These are phyloP conservation scores for Coleophoma cylindrospora DNA, from an alignment of 2,329 filamentous ascomycete genomes.

Conservation along the genomic window DNA sequence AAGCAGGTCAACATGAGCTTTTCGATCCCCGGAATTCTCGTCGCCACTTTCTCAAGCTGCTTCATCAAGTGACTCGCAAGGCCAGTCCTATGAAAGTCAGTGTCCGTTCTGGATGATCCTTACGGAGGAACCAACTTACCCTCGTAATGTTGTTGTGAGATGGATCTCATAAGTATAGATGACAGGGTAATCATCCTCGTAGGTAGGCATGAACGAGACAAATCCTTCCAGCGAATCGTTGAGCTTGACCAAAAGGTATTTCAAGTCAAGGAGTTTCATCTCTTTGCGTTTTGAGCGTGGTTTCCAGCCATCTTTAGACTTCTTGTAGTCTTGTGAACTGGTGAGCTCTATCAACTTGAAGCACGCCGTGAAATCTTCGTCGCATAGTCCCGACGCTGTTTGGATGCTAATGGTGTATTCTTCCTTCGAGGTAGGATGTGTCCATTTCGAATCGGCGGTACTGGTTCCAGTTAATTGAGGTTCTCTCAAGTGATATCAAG, in stretches of 20 bases:
- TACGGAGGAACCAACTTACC: conserved; percentile 28
- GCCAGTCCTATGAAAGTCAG: conserved; percentile 43
- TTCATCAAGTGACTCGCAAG: conserved; percentile 57
- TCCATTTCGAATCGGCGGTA: conserved; percentile 35
- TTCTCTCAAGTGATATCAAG: no score
- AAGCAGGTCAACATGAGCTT: conserved; percentile 77
- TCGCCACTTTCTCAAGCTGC: conserved; percentile 47
- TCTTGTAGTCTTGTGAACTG: conserved; percentile 58
- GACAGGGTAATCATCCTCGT: conserved; percentile 60
- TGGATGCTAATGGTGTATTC: conserved; percentile 40
- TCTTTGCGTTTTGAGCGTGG: conserved; percentile 55
- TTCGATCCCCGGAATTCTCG: conserved; percentile 45
- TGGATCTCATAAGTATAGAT: conserved; percentile 80
- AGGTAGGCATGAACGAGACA: conserved; percentile 66
- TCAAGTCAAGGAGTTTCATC: conserved; percentile 63
- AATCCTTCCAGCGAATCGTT: conserved; percentile 43
- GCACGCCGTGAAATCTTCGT: conserved; percentile 45
- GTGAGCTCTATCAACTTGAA: conserved; percentile 56
- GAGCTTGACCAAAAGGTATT: conserved; percentile 59
- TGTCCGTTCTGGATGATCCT: conserved; percentile 3
- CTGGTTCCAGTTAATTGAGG: no score
- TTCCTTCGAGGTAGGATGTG: conserved; percentile 38
- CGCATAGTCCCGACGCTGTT: conserved; percentile 31
- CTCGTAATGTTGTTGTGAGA: conserved; percentile 48
- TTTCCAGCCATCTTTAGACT: conserved; percentile 60